These are phyloP conservation scores for Trametes pubescens DNA, from an alignment of 1,284 basidiomycete genomes.

Conservation along the genomic window DNA sequence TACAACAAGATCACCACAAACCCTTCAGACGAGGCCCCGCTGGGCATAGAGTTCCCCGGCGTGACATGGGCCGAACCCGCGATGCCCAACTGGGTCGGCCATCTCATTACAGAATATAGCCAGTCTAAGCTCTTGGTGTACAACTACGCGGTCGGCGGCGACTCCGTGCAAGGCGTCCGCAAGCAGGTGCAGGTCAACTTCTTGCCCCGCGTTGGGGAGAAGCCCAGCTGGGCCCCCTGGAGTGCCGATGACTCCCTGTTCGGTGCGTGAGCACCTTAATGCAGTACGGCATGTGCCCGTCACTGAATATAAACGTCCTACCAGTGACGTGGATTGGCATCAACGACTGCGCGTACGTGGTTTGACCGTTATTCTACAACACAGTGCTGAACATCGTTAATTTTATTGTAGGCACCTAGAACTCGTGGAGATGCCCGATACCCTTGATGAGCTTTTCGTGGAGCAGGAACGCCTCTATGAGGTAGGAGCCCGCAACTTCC, in stretches of 20 bases:
- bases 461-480: conserved; percentile 58
- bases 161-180: conserved; percentile 48
- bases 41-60: conserved; percentile 57
- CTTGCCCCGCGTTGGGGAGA: conserved; percentile 46
- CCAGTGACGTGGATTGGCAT: conserved; percentile 72
- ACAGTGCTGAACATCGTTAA: neutral
- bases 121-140: conserved; percentile 53
- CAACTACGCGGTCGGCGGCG: conserved; percentile 59
- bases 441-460: conserved; percentile 47
- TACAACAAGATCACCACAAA: conserved; percentile 17
- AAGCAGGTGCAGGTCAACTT: conserved; percentile 51
- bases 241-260: conserved; percentile 53
- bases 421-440: conserved; percentile 18
- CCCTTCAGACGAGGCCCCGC: conserved; percentile 51
- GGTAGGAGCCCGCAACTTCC: conserved; percentile 65
- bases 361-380: neutral
- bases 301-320: neutral
- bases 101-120: conserved; percentile 55
- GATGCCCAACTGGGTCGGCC: conserved; percentile 62
- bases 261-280: conserved; percentile 43
- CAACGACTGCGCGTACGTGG: conserved; percentile 63
- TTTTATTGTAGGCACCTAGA: conserved; percentile 22
- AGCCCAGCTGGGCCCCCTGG: conserved; percentile 53
- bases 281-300: neutral
- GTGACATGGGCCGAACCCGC: conserved; percentile 52